phyloP scores from a whole-genome alignment of 345 rosid species.

The Psidium guajava region DNA sequence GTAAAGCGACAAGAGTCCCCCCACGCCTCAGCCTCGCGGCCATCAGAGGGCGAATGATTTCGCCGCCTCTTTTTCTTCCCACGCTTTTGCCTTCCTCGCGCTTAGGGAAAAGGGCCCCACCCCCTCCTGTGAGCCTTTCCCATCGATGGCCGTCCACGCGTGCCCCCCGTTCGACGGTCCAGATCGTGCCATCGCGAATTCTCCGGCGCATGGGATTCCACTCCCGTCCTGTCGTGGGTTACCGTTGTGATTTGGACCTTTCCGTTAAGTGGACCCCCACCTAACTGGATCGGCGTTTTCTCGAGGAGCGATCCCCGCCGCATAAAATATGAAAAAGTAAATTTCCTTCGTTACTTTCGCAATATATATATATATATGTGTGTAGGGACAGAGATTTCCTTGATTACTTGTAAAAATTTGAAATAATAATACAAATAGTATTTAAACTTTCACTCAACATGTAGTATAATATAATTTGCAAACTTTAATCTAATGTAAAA shows the following conservation, averaged over 20 bases:
- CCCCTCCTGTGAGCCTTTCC: not conserved
- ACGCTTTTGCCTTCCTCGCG: not conserved
- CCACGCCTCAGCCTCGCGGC: fast-evolving
- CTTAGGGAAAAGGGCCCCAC: not conserved
- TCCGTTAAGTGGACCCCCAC: not conserved
- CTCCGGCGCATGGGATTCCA: not conserved
- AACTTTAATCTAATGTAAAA: too few species aligned
- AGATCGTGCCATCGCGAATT: not conserved
- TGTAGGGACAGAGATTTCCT: too few species aligned
- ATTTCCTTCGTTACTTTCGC: not conserved
- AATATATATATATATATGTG: too few species aligned
- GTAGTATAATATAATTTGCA: too few species aligned
- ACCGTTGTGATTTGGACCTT: not conserved
- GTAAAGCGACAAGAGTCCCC: not conserved
- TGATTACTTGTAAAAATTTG: too few species aligned
- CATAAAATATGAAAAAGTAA: not conserved
- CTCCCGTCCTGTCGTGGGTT: not conserved
- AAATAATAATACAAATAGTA: too few species aligned
- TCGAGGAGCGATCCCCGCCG: not conserved
- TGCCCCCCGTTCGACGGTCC: not conserved
- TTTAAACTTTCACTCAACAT: too few species aligned
- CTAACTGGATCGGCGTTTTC: too few species aligned
- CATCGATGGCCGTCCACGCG: not conserved
- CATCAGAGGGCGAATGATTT: not conserved
- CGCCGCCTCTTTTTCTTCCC: not conserved